Base-by-base conservation (phyloP, 805 yeast genomes). In the Saturnispora zaruensis region DNA sequence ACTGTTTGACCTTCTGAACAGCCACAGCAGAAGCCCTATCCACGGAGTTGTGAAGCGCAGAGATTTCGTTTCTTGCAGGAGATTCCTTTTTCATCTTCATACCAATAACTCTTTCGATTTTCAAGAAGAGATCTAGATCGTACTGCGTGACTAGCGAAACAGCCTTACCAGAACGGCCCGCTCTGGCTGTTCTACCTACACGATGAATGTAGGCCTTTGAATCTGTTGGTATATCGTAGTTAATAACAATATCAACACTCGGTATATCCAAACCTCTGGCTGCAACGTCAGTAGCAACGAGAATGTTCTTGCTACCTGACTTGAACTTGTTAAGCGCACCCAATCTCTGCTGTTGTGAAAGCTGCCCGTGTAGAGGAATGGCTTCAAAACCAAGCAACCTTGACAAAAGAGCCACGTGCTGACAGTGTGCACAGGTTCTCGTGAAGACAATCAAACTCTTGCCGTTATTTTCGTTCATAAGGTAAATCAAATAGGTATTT, bases 261-360 rank as follows among this genome's bases (percentile, higher is more conserved):
- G 98, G 99, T 50, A 93, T 93, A 75, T 93, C 99, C 56, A 93
- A 76, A 65, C 99, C 99, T 78, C 99, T 81, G 26, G 96, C 83
- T 2, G 96, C 99, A 21, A 93, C 97, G 65, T 85, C 95, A 2
- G 95, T 85, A 13, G 93, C 93, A 9, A 85, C 85, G 41, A 85
- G 67, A 46, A 85, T 84, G 46, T 76, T 75, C 58, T 82, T 74
- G 45, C 75, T 77, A 9, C 90, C 88, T 7, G 86, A 72, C 63
- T 85, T 86, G 69, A 86, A 86, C 59, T 84, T 78, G 65, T 85
- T 87, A 56, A 86, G 69, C 0, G 91, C 84, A 26, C 95, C 93
- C 46, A 87, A 75, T 63, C 96, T 74, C 63, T 87, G 91, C 24
- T 89, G 77, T 65, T 87, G 96, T 4, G 89, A 74, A 55, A 87